Conservation (phyloP, 2,329 filamentous ascomycete species). For the Arthroderma uncinatum region DNA sequence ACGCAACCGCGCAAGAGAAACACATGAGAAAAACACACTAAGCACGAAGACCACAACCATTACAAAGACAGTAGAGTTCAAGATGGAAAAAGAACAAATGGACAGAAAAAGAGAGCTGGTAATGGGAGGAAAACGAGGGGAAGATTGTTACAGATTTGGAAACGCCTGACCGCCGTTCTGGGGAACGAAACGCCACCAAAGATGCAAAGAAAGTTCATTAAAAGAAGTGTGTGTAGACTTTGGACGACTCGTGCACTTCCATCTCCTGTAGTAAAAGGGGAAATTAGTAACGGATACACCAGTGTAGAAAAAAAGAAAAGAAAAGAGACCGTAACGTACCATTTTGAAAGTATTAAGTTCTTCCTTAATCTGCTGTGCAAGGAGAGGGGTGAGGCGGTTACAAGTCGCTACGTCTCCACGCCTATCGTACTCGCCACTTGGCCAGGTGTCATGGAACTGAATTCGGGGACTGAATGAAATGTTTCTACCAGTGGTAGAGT, state of each 20-base stretch:
- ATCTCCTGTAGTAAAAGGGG: constrained; percentile 59
- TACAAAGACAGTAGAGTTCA: not conserved
- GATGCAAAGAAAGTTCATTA: constrained; percentile 40
- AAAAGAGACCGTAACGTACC: constrained; percentile 45
- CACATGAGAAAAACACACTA: not conserved
- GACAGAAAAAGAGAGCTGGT: constrained; percentile 7
- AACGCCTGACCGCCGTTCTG: constrained; percentile 7
- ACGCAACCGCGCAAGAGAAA: not conserved
- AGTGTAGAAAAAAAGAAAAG: constrained; percentile 4
- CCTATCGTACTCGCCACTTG: constrained; percentile 87
- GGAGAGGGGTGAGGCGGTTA: constrained; percentile 90
- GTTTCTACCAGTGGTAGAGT: constrained; percentile 49
- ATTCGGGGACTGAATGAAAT: constrained; percentile 81
- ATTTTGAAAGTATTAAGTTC: constrained; percentile 99
- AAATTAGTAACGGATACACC: constrained; percentile 11
- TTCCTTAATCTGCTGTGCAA: constrained; percentile 98
- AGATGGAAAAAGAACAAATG: constrained; percentile 8
- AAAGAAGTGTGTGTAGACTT: constrained; percentile 99
- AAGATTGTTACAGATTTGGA: constrained; percentile 2
- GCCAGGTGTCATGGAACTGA: constrained; percentile 94
- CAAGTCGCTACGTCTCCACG: constrained; percentile 94
- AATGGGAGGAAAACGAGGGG: constrained; percentile 8
- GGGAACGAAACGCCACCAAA: constrained; percentile 12
- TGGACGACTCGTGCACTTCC: constrained; percentile 98
- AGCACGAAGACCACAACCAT: not conserved